Conservation (phyloP, 352 stramenopile species). For the Blastocystis sp. region DNA sequence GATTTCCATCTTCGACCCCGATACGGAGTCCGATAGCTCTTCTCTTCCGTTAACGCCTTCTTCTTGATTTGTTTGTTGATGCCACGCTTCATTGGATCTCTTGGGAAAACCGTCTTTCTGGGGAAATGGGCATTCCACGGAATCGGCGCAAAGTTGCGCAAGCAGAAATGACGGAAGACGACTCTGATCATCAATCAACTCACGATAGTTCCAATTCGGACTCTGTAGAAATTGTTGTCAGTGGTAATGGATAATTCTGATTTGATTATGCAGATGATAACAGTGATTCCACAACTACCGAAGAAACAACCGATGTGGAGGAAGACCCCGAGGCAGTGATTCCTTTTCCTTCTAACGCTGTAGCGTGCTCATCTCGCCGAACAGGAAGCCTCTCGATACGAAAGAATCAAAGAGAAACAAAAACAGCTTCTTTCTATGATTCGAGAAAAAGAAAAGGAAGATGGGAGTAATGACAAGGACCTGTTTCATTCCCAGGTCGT, state of each 20-base stretch:
- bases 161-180: too few species aligned
- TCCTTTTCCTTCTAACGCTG: background rate
- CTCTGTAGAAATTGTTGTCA: too few species aligned
- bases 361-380: background rate
- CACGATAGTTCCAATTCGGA: too few species aligned
- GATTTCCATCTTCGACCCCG: background rate
- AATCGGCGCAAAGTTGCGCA: too few species aligned
- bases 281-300: background rate
- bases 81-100: too few species aligned
- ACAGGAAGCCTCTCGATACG: background rate
- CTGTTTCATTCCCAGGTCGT: too few species aligned
- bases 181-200: too few species aligned
- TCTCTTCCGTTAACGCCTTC: background rate
- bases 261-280: too few species aligned
- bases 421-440: background rate
- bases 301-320: background rate
- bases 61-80: constrained; percentile 2
- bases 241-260: too few species aligned
- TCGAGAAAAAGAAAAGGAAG: background rate
- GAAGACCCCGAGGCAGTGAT: background rate
- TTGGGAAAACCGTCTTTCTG: too few species aligned
- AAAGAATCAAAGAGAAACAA: background rate
- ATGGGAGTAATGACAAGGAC: background rate
- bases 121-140: too few species aligned
- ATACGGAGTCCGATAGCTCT: background rate